These are phyloP conservation scores for Polytrichum commune DNA, from an alignment of 225 moss, liverwort and hornwort species.

Conservation along the genomic window DNA sequence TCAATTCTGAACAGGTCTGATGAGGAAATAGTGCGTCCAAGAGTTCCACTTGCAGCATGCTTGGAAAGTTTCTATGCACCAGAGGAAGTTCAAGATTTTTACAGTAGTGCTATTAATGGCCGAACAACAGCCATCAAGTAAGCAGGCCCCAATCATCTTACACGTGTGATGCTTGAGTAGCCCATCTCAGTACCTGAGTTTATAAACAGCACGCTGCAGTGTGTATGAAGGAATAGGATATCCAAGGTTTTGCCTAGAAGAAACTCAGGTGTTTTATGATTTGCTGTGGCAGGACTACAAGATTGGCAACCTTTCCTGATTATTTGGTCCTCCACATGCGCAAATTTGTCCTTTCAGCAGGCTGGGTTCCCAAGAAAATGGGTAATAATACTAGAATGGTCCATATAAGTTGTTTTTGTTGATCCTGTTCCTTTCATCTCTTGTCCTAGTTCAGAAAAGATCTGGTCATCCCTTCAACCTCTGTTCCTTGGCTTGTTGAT, in stretches of 20 bases:
- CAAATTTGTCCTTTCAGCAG: conserved; percentile 90
- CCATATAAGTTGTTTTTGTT: no score
- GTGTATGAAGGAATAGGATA: no score
- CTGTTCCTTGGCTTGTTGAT: no score
- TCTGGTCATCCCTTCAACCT: no score
- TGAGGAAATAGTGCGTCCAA: conserved; percentile 88
- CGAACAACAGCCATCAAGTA: conserved; percentile 99
- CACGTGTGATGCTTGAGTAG: no score
- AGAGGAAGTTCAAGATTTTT: conserved; percentile 97
- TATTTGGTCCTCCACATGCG: conserved; percentile 96
- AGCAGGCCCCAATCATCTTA: neutral
- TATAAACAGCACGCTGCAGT: no score
- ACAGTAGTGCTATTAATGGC: conserved; percentile 87
- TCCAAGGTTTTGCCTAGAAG: no score
- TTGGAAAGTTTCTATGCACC: conserved; percentile 84
- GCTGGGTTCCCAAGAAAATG: conserved; percentile 97
- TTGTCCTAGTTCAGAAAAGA: no score
- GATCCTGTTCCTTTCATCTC: no score
- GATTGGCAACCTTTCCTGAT: conserved; percentile 86
- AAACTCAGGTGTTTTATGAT: neutral
- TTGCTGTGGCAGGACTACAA: conserved; percentile 70
- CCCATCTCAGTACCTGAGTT: no score
- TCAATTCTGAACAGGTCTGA: conserved; percentile 53
- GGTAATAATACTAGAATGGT: conserved; percentile 31
- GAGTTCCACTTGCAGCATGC: conserved; percentile 90